Conservation (phyloP, 495 filamentous ascomycete species). For the Trichocladium uniseriatum region DNA sequence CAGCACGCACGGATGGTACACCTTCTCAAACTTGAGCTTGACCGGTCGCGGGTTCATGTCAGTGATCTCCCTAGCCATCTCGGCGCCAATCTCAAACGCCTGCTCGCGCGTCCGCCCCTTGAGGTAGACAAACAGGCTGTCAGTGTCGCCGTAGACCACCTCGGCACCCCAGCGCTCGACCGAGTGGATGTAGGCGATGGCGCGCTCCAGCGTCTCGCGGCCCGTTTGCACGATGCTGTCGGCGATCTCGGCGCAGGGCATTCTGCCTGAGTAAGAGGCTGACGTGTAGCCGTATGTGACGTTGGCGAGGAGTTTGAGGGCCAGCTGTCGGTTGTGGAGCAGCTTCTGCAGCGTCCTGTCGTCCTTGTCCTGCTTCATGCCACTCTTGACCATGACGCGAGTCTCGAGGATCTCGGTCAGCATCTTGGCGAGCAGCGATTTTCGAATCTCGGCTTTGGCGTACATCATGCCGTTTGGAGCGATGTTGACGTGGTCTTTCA, state of each 20-base stretch:
- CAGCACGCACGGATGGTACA: slow-evolving; percentile 88
- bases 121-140: slow-evolving; percentile 89
- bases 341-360: slow-evolving; percentile 79
- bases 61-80: slow-evolving; percentile 85
- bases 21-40: slow-evolving; percentile 97
- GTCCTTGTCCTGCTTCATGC: slow-evolving; percentile 91
- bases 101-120: slow-evolving; percentile 77
- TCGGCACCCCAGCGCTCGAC: slow-evolving; percentile 82
- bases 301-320: slow-evolving; percentile 94
- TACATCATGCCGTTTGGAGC: slow-evolving; percentile 97
- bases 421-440: slow-evolving; percentile 93
- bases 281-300: slow-evolving; percentile 98
- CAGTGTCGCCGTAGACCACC: slow-evolving; percentile 96
- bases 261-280: slow-evolving; percentile 87
- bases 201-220: slow-evolving; percentile 86
- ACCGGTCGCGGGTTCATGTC: slow-evolving; percentile 84
- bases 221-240: slow-evolving; percentile 97
- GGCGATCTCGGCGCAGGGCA: slow-evolving; percentile 97
- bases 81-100: slow-evolving; percentile 85
- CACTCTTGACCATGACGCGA: slow-evolving; percentile 93
- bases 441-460: slow-evolving; percentile 72
- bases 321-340: slow-evolving; percentile 87
- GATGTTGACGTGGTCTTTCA: slow-evolving; percentile 84
- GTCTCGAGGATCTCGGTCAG: slow-evolving; percentile 92
- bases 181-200: slow-evolving; percentile 86